Evolutionary conservation across 164 flowering plant genomes (phyloP), one percentile per base, ranked within the genome.

Genomic region (Amborella trichopoda): DNA sequence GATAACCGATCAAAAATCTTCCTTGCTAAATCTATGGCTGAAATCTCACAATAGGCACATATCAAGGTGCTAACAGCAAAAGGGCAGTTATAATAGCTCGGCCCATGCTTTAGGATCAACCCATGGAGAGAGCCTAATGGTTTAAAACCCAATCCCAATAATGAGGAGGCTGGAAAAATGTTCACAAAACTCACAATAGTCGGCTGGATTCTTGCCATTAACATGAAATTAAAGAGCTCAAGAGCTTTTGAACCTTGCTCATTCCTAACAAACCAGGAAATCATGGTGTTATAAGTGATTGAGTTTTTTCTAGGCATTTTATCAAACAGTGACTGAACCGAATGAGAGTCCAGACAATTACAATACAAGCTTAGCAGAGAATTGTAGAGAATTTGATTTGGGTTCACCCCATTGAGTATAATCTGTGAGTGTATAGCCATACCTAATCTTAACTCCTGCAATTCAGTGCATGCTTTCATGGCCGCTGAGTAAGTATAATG

Each of bases 321-420:
- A 48, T 60, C 66, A 52, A 90, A 90, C 45, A 86, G 71, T 40
- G 56, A 69, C 43, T 53, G 53, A 22, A 83, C 94, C 11, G 46
- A 51, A 26, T 41, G 23, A 8, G 28, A 16, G 46, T 46, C 46
- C 51, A 67, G 49, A 54, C 95, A 85, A 28, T 66, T 23, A 22
- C 78, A 62, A 33, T 90, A 90, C 94, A 86, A 81, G 56, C 69
- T 86, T 66, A 86, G 68, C 21, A 90, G 70, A 0, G 95, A 86
- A 60, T 90, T 86, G 59, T 55, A 48, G 11, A 90, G 87, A 60
- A 83, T 71, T 34, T 72, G 62, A 52, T 77, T 81, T 12, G 90
- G 64, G 22, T 60, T 64, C 16, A 44, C 23, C 30, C 54, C 63
- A 37, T 72, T 60, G 4, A 94, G 73, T n/a, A 90, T 49, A 32